Percentiles rank a stretch among this genome's conserved stretches.
Conservation (phyloP, 495 filamentous ascomycete genomes). For the Diplogelasinospora grovesii region DNA sequence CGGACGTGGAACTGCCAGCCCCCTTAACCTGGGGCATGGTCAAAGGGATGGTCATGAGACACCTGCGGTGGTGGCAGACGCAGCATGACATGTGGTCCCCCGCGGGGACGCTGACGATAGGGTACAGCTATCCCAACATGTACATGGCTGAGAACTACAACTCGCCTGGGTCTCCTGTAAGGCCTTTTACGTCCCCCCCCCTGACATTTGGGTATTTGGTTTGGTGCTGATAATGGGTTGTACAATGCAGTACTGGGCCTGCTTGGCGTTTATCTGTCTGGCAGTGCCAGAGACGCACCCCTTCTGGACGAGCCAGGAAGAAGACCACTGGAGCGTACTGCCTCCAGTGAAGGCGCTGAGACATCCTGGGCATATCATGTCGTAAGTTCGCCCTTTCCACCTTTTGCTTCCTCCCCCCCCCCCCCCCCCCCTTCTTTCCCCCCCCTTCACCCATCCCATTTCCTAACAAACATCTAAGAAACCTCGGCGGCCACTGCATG, state of each 20-base stretch:
- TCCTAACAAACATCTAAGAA: constrained; percentile 12
- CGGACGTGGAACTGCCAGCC: constrained; percentile 61
- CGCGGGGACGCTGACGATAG: constrained; percentile 67
- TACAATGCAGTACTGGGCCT: constrained; percentile 60
- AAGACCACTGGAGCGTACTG: constrained; percentile 49
- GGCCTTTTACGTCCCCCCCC: constrained; percentile 2
- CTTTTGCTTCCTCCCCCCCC: too few species aligned
- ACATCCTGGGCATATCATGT: constrained; percentile 65
- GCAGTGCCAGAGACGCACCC: constrained; percentile 61
- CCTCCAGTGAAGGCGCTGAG: constrained; percentile 49
- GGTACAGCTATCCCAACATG: constrained; percentile 74
- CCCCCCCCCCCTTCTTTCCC: constrained; percentile 16
- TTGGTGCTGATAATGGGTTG: constrained; percentile 3
- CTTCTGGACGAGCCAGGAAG: constrained; percentile 65
- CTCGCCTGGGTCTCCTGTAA: constrained; percentile 52
- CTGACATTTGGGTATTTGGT: too few species aligned
- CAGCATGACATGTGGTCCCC: constrained; percentile 65
- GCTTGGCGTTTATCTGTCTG: constrained; percentile 67
- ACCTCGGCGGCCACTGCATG: constrained; percentile 61
- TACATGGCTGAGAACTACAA: constrained; percentile 77
- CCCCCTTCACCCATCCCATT: not conserved
- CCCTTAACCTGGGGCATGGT: constrained; percentile 72
- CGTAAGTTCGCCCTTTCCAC: too few species aligned
- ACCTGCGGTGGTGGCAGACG: constrained; percentile 73
- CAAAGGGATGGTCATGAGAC: constrained; percentile 64